Conservation (phyloP, 371 early-diverging fungal species). For the Parasitella parasitica region DNA sequence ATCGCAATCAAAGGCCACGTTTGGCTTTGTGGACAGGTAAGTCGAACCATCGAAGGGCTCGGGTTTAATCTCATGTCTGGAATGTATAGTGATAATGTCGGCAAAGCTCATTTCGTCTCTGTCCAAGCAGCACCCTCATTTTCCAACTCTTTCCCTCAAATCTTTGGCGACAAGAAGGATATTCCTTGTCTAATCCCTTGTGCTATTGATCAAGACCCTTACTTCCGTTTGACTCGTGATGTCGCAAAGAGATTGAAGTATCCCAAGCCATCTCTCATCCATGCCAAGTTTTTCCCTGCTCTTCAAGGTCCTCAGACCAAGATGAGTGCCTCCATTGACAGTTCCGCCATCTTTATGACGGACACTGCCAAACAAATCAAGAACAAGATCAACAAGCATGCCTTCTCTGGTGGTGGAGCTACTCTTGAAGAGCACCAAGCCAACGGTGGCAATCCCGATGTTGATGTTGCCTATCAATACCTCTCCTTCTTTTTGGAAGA, state of each 20-base stretch:
- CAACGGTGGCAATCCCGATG: slow-evolving; percentile 95
- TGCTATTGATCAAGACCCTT: slow-evolving; percentile 99
- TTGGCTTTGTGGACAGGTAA: slow-evolving; percentile 88
- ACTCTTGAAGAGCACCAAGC: slow-evolving; percentile 90
- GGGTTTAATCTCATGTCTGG: neutral
- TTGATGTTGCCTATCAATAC: slow-evolving; percentile 98
- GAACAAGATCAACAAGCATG: slow-evolving; percentile 95
- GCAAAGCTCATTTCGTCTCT: slow-evolving; percentile 90
- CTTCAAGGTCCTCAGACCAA: slow-evolving; percentile 97
- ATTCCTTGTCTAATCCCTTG: slow-evolving; percentile 98
- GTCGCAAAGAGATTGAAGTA: slow-evolving; percentile 93
- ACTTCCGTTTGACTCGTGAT: slow-evolving; percentile 99
- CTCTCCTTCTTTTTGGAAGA: slow-evolving; percentile 97
- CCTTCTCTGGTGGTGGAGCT: slow-evolving; percentile 96
- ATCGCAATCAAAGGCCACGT: slow-evolving; percentile 83
- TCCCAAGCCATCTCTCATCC: slow-evolving; percentile 95
- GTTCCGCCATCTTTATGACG: slow-evolving; percentile 94
- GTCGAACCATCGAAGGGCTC: neutral
- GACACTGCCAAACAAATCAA: slow-evolving; percentile 96
- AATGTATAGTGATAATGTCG: slow-evolving; percentile 75
- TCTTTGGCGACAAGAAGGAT: slow-evolving; percentile 89
- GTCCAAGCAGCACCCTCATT: slow-evolving; percentile 96
- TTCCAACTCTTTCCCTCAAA: slow-evolving; percentile 93
- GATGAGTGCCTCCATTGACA: slow-evolving; percentile 96
- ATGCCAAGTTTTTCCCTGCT: slow-evolving; percentile 98